Conservation (phyloP, 441 rosid genomes). For the Pelargonium myrrhifolium region DNA sequence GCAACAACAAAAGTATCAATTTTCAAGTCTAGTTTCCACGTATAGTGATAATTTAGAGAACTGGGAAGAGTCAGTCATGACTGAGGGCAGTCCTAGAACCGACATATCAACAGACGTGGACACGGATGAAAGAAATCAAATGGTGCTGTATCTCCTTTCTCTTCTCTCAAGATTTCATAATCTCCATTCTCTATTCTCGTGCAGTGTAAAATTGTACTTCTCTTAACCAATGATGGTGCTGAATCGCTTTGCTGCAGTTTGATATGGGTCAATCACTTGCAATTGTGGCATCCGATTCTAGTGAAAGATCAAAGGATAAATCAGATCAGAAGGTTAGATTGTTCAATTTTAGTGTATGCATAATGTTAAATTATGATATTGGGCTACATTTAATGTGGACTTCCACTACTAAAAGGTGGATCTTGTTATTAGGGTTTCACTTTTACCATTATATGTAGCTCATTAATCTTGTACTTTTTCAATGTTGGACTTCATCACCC, state of each 20-base stretch:
- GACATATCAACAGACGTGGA: constrained; percentile 22
- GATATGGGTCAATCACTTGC: constrained; percentile 24
- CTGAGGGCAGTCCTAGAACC: constrained; percentile 27
- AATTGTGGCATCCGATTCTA: constrained; percentile 63
- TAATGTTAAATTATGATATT: too few species aligned
- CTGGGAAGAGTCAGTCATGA: constrained; percentile 20
- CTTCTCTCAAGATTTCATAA: neutral
- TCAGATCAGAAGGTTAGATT: constrained; percentile 82
- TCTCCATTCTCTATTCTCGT: neutral
- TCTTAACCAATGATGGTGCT: neutral
- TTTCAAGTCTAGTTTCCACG: constrained; percentile 1
- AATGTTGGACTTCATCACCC: too few species aligned
- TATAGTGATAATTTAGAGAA: constrained; percentile 12
- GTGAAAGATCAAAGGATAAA: constrained; percentile 86
- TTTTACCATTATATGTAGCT: neutral
- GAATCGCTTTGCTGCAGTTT: constrained; percentile 7
- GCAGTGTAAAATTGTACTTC: neutral
- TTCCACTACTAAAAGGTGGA: neutral
- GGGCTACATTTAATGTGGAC: neutral
- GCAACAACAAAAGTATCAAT: neutral
- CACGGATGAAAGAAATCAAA: constrained; percentile 19
- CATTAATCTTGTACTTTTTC: too few species aligned
- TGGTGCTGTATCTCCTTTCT: constrained; percentile 7
- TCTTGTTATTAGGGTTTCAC: neutral
- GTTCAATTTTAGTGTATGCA: constrained; percentile 9